A percentile compares a stretch with the other conserved stretches of the same genome.
phyloP scores from a whole-genome alignment of 768 basidiomycete species.

The Leccinum ochraceum region DNA sequence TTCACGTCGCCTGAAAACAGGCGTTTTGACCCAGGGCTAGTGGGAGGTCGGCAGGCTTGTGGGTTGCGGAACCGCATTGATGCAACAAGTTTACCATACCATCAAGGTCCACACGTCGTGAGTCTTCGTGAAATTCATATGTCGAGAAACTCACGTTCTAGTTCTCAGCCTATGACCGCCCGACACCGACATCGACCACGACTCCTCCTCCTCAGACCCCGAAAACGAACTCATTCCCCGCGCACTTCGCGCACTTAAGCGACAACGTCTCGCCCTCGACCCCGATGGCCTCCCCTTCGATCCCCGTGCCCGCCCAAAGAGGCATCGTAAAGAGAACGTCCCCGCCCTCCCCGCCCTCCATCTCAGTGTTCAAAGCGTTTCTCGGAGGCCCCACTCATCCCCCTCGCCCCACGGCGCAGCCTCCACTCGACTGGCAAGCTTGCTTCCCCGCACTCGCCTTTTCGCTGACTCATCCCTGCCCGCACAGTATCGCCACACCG shows the following conservation, averaged over 20 bases:
- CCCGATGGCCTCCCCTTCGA: conserved; percentile 26
- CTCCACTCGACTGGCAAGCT: conserved; percentile 2
- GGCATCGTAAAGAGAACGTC: conserved; percentile 26
- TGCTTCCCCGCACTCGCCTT: neutral
- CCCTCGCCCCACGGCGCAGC: conserved; percentile 5
- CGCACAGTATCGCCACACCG: conserved; percentile 8
- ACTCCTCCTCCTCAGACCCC: conserved; percentile 23
- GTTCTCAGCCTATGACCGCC: neutral
- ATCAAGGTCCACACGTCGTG: too few relatives aligned
- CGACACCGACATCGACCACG: conserved; percentile 21
- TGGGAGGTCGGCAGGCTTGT: too few relatives aligned
- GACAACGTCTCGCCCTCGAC: conserved; percentile 34
- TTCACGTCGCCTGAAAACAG: too few relatives aligned
- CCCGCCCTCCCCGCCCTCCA: neutral
- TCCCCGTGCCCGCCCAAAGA: conserved; percentile 15
- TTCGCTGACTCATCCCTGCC: conserved; percentile 2
- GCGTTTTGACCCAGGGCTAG: too few relatives aligned
- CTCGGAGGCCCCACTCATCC: conserved; percentile 8
- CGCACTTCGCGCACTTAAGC: conserved; percentile 36
- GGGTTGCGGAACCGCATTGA: too few relatives aligned
- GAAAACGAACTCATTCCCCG: conserved; percentile 36
- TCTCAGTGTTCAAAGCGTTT: conserved; percentile 14
- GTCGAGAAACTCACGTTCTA: too few relatives aligned
- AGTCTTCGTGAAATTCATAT: too few relatives aligned
- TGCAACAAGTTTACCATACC: too few relatives aligned